Percentiles rank a stretch among this genome's conserved stretches.
These are phyloP conservation scores for Evernia prunastri DNA, from an alignment of 495 filamentous ascomycete genomes.

Conservation along the genomic window DNA sequence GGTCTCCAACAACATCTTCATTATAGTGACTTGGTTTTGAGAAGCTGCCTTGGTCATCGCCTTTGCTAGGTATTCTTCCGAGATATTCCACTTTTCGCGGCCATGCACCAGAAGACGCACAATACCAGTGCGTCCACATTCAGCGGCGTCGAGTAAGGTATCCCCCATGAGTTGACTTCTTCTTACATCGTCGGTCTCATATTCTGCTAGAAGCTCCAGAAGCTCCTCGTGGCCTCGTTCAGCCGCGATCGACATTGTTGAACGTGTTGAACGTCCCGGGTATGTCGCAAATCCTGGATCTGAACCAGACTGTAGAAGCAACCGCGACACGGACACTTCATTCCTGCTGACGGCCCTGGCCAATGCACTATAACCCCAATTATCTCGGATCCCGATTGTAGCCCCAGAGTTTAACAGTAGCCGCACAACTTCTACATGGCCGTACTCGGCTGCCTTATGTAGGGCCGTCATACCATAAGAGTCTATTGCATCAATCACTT, in stretches of 20 bases:
- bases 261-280: too few relatives aligned
- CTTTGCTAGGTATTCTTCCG: not conserved
- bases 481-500: not conserved
- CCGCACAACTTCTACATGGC: not conserved
- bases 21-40: not conserved
- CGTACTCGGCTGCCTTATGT: not conserved
- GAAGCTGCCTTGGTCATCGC: not conserved
- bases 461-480: not conserved
- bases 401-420: not conserved
- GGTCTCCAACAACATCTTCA: not conserved
- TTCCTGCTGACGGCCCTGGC: not conserved
- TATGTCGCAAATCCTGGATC: not conserved
- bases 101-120: not conserved
- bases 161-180: not conserved
- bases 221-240: not conserved
- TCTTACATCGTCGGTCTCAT: not conserved
- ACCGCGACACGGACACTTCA: not conserved
- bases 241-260: not conserved
- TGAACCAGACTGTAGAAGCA: not conserved
- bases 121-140: not conserved
- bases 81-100: not conserved
- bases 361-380: not conserved
- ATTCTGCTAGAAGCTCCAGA: not conserved
- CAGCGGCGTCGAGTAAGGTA: not conserved
- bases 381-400: not conserved